phyloP scores from a whole-genome alignment of 2,329 filamentous ascomycete genomes.

The Scedosporium aurantiacum region DNA sequence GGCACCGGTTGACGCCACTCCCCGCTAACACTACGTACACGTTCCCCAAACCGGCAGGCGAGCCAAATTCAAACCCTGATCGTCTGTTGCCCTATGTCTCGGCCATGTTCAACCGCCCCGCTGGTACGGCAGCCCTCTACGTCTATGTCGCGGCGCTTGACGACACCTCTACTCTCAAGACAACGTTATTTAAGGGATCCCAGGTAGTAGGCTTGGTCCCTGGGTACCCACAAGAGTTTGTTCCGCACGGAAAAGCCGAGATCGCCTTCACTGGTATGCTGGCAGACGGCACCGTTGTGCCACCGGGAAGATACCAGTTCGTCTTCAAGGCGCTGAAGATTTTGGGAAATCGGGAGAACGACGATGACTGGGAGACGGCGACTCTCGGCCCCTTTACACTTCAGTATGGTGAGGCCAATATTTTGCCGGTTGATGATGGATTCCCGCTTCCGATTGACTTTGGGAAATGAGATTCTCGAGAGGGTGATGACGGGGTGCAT shows the following conservation, averaged over 20 bases:
- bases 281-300: constrained; percentile 33
- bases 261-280: constrained; percentile 35
- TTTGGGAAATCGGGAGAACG: constrained; percentile 33
- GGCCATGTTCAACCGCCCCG: constrained; percentile 28
- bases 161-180: background rate
- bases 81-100: constrained; percentile 21
- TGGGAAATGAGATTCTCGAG: background rate
- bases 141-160: constrained; percentile 21
- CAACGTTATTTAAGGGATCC: background rate
- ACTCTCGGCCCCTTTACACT: constrained; percentile 32
- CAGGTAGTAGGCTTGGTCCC: background rate
- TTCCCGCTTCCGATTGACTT: constrained; percentile 1
- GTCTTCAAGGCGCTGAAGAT: constrained; percentile 37
- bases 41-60: constrained; percentile 27
- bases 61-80: constrained; percentile 15
- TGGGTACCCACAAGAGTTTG: constrained; percentile 14
- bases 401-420: constrained; percentile 20
- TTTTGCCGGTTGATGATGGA: background rate
- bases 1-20: background rate
- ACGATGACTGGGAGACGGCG: constrained; percentile 34
- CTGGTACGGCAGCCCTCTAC: constrained; percentile 36
- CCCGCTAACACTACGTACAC: constrained; percentile 25
- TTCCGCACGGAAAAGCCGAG: constrained; percentile 15
- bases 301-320: constrained; percentile 38
- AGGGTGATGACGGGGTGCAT: background rate